Evolutionary conservation across 192 early-diverging fungal genomes (phyloP), one percentile per base, ranked within the genome.

Genomic region (Paraglomus occultum): DNA sequence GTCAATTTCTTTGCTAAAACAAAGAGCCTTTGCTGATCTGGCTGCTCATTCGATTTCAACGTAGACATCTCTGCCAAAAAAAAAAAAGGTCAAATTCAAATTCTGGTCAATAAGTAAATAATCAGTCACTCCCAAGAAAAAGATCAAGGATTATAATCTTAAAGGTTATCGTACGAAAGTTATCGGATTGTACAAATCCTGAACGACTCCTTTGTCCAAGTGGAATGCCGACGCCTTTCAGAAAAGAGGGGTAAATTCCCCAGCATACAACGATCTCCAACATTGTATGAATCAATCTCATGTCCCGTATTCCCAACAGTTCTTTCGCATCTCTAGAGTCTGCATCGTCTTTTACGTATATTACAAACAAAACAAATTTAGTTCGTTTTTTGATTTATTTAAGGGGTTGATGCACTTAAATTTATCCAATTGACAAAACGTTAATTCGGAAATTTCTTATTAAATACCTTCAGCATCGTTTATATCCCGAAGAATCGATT

Each of bases 221-320:
- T 6, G 86, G 84, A 48, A 92, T 77, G 1, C 91, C 92, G 0
- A 92, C 86, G 12, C 88, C 90, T 0, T 82, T 82, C 18, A 85
- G 67, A 22, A 91, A 74, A 40, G 80, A 82, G 1, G 92, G 92
- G 62, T 85, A 83, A 10, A 92, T 72, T 8, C 89, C 89, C 85
- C 85, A 86, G 40, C 76, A 88, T 3, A 89, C 79, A 45, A 87
- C 74, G 43, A 88, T 80, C 73, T 90, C 85, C 11, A 90, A 67
- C 61, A 90, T 78, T 17, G 86, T 89, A 65, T 88, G 80, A 20
- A 90, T 74, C 48, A 85, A 73, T 43, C 85, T 75, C 38, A 85
- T 73, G 71, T 90, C 89, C 67, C 79, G 74, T n/a, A 88, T 76
- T 61, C 89, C 89, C 20, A 80, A 69, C 20, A 77, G 31, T 20